Evolutionary conservation across 495 filamentous ascomycete species (phyloP).

Genomic region (Choiromyces venosus): DNA sequence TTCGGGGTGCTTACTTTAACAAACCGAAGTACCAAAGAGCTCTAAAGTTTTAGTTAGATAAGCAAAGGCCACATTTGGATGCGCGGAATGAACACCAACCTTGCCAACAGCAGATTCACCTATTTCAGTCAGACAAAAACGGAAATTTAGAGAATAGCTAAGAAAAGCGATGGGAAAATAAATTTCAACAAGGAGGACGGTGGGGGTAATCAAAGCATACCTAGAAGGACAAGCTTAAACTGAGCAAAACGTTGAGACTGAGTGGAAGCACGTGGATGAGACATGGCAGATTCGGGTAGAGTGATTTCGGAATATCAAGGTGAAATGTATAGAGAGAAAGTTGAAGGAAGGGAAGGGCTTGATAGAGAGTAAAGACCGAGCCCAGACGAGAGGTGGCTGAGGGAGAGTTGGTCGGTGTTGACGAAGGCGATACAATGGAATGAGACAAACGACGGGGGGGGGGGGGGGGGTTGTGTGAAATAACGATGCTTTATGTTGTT

Average conservation of each 20-base stretch:
- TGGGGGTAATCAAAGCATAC: constrained; percentile 49
- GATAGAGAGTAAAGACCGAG: constrained; percentile 6
- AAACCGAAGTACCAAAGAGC: constrained; percentile 93
- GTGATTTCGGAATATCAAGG: constrained; percentile 13
- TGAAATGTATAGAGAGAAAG: background rate
- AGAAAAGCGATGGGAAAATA: background rate
- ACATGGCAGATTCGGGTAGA: constrained; percentile 34
- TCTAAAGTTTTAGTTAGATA: constrained; percentile 57
- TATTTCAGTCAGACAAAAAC: constrained; percentile 42
- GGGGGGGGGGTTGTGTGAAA: background rate
- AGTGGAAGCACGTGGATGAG: constrained; percentile 41
- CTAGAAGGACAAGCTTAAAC: constrained; percentile 96
- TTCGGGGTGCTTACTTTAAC: constrained; percentile 68
- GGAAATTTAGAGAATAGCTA: background rate
- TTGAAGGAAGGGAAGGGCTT: constrained; percentile 1
- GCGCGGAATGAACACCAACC: constrained; percentile 51
- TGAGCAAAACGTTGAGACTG: constrained; percentile 73
- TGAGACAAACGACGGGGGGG: background rate
- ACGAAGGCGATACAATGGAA: background rate
- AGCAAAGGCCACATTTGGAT: constrained; percentile 16
- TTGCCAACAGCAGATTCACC: constrained; percentile 98
- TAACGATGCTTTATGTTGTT: background rate
- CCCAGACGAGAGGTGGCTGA: constrained; percentile 8
- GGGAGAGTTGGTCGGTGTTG: background rate
- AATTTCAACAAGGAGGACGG: background rate